Evolutionary conservation across 257 asterid genomes (phyloP), one percentile per base, ranked within the genome.

Genomic region (Linaria vulgaris): DNA sequence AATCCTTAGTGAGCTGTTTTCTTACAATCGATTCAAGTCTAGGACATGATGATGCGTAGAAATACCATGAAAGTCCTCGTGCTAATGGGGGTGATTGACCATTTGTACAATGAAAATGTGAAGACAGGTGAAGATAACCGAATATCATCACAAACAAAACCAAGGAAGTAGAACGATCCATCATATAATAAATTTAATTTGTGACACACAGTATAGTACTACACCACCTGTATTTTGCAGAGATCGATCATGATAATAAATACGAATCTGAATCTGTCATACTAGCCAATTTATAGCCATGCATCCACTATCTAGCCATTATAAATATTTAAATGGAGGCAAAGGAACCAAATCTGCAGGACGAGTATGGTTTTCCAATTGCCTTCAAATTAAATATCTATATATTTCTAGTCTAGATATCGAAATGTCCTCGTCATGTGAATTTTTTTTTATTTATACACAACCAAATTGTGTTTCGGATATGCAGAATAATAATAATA

Each of bases 11-110:
- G 43, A 87, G 89, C 60, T 70, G 76, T 3, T 68, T 66, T 56
- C 88, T 69, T 0, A 82, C 74, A 48, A 75, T 72, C 50, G 81
- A 70, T 70, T 80, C 82, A 66, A 87, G 41, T 0, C 60, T 64
- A 2, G 92, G 90, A 53, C 92, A 87, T 4, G 76, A 64, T 11
- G 76, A 70, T 9, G 65, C 74, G n/a, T 75, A 77, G 78, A 57
- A 87, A 31, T 13, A 56, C 83, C 74, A 67, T 10, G 88, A 82
- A 38, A 87, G 90, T 16, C 95, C 95, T 0, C 24, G 9, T 5
- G 66, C 95, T 31, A 83, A 14, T 0, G 84, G 78, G 34, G 34
- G 6, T 27, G 34, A n/a, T n/a, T n/a, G n/a, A n/a, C n/a, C 34
- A 69, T 61, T 22, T 38, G 78, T 62, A 22, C 10, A 55, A 25